Conservation (phyloP, 768 basidiomycete genomes). For the Termitomyces heimii region DNA sequence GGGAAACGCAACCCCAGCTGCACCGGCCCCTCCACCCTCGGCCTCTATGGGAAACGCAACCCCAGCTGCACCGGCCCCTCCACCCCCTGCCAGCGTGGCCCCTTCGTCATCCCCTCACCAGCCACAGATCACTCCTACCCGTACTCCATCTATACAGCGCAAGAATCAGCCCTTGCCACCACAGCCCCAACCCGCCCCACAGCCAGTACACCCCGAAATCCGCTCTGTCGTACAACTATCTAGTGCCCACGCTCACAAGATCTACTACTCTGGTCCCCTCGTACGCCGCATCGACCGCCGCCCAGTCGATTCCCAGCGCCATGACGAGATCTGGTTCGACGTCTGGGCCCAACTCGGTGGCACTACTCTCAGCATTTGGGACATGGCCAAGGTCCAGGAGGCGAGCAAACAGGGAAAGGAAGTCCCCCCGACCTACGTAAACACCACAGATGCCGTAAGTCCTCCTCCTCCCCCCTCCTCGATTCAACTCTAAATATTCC, state of each 20-base stretch:
- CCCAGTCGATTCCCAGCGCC: slow-evolving; percentile 62
- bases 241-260: slow-evolving; percentile 73
- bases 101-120: no score
- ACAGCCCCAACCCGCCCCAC: slow-evolving; percentile 19
- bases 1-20: slow-evolving; percentile 1
- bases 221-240: slow-evolving; percentile 73
- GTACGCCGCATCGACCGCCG: slow-evolving; percentile 69
- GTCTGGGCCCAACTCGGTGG: slow-evolving; percentile 91
- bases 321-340: slow-evolving; percentile 77
- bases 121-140: no score
- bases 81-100: background rate
- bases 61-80: background rate
- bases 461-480: no score
- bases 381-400: slow-evolving; percentile 83
- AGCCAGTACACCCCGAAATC: slow-evolving; percentile 73
- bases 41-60: slow-evolving; percentile 9
- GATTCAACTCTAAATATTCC: no score
- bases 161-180: slow-evolving; percentile 7
- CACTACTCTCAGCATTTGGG: slow-evolving; percentile 87
- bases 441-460: slow-evolving; percentile 84
- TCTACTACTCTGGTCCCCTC: slow-evolving; percentile 84
- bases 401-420: slow-evolving; percentile 75
- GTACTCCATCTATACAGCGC: background rate
- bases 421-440: slow-evolving; percentile 84
- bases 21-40: background rate